phyloP scores from a whole-genome alignment of 2,329 filamentous ascomycete species.

The Xylaria polymorpha region DNA sequence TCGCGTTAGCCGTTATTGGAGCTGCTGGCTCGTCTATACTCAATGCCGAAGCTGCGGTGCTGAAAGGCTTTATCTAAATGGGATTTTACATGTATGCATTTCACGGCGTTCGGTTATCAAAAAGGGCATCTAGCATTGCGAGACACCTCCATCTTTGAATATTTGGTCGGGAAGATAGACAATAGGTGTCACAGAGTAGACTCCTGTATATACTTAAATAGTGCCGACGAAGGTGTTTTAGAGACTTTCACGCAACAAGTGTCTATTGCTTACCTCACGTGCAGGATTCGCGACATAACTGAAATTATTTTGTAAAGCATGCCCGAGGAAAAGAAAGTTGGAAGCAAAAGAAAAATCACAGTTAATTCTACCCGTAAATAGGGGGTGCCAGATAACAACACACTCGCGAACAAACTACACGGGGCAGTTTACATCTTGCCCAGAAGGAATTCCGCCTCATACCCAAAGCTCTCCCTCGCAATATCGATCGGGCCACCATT shows the following conservation, averaged over 20 bases:
- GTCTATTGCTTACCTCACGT: too few relatives aligned
- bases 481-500: conserved; percentile 11
- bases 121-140: conserved; percentile 2
- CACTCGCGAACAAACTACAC: too few relatives aligned
- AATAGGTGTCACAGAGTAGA: neutral
- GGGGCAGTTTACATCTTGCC: neutral
- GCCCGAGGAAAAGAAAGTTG: too few relatives aligned
- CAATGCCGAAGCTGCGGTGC: conserved; percentile 90
- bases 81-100: conserved; percentile 18
- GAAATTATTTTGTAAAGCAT: too few relatives aligned
- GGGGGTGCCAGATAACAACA: neutral
- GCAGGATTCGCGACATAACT: too few relatives aligned
- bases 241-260: too few relatives aligned
- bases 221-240: too few relatives aligned
- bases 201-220: too few relatives aligned
- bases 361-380: neutral
- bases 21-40: conserved; percentile 96
- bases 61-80: conserved; percentile 82
- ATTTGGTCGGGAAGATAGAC: neutral
- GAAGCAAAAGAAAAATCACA: too few relatives aligned
- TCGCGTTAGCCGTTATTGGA: conserved; percentile 80
- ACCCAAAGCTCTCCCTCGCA: conserved; percentile 19
- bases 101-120: conserved; percentile 26
- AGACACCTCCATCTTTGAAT: neutral
- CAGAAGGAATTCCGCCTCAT: conserved; percentile 22